phyloP scores from a whole-genome alignment of 306 rosid genomes.

The Mimosa pudica region DNA sequence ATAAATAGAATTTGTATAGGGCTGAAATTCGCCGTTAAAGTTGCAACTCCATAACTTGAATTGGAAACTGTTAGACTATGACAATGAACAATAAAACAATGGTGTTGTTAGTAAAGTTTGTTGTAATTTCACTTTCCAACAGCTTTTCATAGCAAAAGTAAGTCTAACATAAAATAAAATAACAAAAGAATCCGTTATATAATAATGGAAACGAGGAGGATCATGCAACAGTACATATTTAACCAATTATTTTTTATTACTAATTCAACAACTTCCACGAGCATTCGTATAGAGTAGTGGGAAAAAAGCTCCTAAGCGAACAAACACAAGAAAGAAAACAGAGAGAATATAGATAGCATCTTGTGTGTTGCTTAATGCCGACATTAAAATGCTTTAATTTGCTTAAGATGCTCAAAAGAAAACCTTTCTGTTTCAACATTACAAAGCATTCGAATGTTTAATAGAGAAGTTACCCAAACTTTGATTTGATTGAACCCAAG shows the following conservation, averaged over 20 bases:
- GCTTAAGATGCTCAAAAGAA: conserved; percentile 35
- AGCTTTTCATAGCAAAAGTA: background rate
- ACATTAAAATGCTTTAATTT: conserved; percentile 31
- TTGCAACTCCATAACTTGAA: background rate
- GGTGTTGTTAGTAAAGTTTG: background rate
- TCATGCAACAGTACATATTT: background rate
- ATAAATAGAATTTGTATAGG: no score
- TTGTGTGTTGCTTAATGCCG: conserved; percentile 46
- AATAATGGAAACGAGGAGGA: background rate
- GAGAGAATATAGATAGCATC: conserved; percentile 20
- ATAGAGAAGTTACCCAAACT: conserved; percentile 53
- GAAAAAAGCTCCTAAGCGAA: conserved; percentile 7
- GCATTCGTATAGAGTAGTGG: conserved; percentile 28
- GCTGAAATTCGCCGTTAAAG: background rate
- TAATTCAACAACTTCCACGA: conserved; percentile 31
- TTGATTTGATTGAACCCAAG: conserved; percentile 46
- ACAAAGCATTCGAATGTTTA: conserved; percentile 52
- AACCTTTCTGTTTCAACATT: conserved; percentile 45
- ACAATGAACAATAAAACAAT: background rate
- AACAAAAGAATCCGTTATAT: background rate
- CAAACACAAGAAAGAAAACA: background rate
- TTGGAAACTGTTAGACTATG: background rate
- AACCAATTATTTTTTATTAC: background rate
- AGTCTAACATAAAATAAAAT: background rate
- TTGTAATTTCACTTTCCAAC: conserved; percentile 21